phyloP scores from a whole-genome alignment of 306 rosid species.

The Senna siamea region DNA sequence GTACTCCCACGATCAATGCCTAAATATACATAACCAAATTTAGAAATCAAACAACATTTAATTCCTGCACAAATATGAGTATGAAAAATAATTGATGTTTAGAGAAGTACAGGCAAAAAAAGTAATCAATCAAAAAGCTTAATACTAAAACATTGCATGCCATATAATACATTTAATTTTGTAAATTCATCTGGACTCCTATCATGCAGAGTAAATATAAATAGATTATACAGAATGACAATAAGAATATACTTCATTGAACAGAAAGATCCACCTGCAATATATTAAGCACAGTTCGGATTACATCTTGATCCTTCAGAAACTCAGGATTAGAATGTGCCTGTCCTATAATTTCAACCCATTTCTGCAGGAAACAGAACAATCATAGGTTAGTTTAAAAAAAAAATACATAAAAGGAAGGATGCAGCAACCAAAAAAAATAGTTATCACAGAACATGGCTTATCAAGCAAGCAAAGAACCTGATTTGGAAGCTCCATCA shows the following conservation, averaged over 20 bases:
- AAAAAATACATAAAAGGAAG: neutral
- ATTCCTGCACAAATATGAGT: neutral
- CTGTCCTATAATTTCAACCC: conserved; percentile 92
- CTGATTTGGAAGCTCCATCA: conserved; percentile 96
- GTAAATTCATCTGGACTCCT: neutral
- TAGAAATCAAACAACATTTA: neutral
- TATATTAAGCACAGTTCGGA: conserved; percentile 91
- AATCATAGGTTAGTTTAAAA: neutral
- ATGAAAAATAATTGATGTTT: neutral
- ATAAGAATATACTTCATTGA: neutral
- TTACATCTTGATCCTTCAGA: conserved; percentile 88
- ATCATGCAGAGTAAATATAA: neutral
- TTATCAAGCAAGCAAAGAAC: conserved; percentile 43
- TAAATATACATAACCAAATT: too few relatives aligned
- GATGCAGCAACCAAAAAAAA: neutral
- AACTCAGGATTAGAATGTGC: conserved; percentile 87
- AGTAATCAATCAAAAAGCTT: neutral
- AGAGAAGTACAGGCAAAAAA: neutral
- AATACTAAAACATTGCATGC: neutral
- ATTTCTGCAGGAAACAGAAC: conserved; percentile 62
- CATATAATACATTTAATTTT: neutral
- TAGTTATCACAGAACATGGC: conserved; percentile 8
- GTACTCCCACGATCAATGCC: too few relatives aligned
- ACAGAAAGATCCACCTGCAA: conserved; percentile 65
- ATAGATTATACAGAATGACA: conserved; percentile 15